Conservation (phyloP, 23 red algal genomes). For the Agarophyton chilense region DNA sequence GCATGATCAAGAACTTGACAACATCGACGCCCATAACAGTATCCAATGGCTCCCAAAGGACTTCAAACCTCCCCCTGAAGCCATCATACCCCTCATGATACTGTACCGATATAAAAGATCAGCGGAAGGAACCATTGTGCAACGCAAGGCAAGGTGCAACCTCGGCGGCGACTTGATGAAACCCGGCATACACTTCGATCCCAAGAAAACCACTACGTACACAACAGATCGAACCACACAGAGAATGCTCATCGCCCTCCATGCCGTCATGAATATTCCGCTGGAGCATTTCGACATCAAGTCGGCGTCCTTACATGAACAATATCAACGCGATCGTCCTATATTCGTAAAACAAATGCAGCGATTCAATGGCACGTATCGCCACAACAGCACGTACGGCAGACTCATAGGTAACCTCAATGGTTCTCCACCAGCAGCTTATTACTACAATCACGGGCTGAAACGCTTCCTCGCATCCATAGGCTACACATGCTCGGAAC, state of each 20-base stretch:
- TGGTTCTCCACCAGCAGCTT: not conserved
- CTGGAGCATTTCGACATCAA: slow-evolving; percentile 11
- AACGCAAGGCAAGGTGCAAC: slow-evolving; percentile 27
- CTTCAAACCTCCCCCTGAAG: not conserved
- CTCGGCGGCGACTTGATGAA: slow-evolving; percentile 40
- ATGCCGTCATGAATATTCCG: not conserved
- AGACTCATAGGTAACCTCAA: not conserved
- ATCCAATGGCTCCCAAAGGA: not conserved
- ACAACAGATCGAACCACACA: slow-evolving; percentile 16
- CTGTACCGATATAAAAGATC: not conserved
- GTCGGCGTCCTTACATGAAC: not conserved
- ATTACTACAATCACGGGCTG: not conserved
- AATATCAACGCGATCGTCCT: not conserved
- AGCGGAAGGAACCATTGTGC: not conserved
- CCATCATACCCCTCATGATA: not conserved
- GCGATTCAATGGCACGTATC: not conserved
- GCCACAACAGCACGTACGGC: not conserved
- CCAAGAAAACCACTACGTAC: slow-evolving; percentile 21
- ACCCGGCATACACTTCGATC: slow-evolving; percentile 40
- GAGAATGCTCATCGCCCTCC: slow-evolving; percentile 7
- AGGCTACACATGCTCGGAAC: too few relatives aligned
- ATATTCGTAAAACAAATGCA: not conserved
- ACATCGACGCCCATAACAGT: not conserved
- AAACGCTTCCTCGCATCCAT: not conserved
- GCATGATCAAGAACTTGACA: not conserved